Conservation (phyloP, 805 yeast species). For the Phaffomyces opuntiae region DNA sequence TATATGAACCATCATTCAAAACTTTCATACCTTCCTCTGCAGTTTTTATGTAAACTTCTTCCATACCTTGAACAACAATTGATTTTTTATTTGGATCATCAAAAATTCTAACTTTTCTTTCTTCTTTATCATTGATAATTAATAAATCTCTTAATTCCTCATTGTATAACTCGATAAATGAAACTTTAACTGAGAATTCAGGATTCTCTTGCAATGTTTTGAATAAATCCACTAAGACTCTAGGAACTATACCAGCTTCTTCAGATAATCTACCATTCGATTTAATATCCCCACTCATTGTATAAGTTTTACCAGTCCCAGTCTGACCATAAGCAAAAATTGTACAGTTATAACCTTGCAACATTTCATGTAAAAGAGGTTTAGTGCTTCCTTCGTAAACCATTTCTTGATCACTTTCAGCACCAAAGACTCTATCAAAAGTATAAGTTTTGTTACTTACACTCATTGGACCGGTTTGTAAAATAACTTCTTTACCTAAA, state of each 20-base stretch:
- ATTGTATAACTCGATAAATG: slow-evolving; percentile 76
- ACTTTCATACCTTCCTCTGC: slow-evolving; percentile 45
- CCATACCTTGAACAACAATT: slow-evolving; percentile 50
- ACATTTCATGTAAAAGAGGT: slow-evolving; percentile 51
- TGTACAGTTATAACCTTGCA: slow-evolving; percentile 71
- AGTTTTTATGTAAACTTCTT: slow-evolving; percentile 41
- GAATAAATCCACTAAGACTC: slow-evolving; percentile 52
- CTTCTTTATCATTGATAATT: slow-evolving; percentile 26
- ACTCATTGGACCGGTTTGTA: slow-evolving; percentile 33
- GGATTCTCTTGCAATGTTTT: slow-evolving; percentile 32
- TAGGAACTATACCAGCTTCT: slow-evolving; percentile 58
- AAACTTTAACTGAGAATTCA: slow-evolving; percentile 60
- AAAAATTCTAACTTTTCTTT: slow-evolving; percentile 43
- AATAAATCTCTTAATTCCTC: slow-evolving; percentile 72
- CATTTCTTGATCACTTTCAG: slow-evolving; percentile 66
- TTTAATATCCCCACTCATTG: slow-evolving; percentile 65
- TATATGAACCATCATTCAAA: slow-evolving; percentile 49
- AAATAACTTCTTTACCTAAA: slow-evolving; percentile 37
- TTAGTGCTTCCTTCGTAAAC: slow-evolving; percentile 60
- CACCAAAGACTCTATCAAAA: slow-evolving; percentile 76
- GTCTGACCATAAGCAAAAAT: slow-evolving; percentile 86
- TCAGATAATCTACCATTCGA: slow-evolving; percentile 30
- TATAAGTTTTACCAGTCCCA: slow-evolving; percentile 77
- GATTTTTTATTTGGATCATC: slow-evolving; percentile 41
- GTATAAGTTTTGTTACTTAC: slow-evolving; percentile 44